Evolutionary conservation across 139 green algal species (phyloP).

Genomic region (Edaphochlamys debaryana): DNA sequence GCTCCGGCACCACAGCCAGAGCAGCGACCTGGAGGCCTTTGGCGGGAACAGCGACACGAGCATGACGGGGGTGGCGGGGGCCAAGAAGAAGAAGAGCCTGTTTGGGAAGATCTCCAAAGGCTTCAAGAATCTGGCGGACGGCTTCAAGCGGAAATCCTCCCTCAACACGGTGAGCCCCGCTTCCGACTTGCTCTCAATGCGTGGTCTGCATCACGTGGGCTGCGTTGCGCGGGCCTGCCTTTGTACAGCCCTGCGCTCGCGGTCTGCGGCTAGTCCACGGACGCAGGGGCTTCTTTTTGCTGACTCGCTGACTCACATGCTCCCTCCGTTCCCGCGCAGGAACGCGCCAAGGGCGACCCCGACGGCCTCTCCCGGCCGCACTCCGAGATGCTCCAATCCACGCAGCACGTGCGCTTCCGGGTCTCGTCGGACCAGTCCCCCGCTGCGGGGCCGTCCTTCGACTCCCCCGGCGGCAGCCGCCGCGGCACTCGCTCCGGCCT

Average conservation of each 20-base stretch:
- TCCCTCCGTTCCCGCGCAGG: too few relatives aligned
- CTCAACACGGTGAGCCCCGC: too few relatives aligned
- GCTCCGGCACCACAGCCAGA: conserved; percentile 36
- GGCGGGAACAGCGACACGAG: conserved; percentile 9
- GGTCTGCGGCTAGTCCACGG: too few relatives aligned
- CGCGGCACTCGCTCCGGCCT: neutral
- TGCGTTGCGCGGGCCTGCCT: too few relatives aligned
- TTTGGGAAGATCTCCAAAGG: conserved; percentile 30
- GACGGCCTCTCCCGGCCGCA: conserved; percentile 13
- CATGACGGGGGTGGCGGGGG: neutral
- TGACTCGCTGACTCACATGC: too few relatives aligned
- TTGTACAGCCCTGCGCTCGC: too few relatives aligned
- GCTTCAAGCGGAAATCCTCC: conserved; percentile 26
- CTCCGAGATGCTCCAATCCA: neutral
- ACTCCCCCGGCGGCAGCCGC: neutral
- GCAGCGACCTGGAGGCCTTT: conserved; percentile 22
- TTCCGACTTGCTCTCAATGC: too few relatives aligned
- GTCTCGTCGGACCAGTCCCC: neutral
- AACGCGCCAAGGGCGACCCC: neutral
- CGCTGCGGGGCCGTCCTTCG: neutral
- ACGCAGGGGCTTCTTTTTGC: too few relatives aligned
- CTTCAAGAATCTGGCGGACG: conserved; percentile 30
- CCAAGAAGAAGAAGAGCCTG: conserved; percentile 45
- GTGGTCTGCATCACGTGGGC: too few relatives aligned
- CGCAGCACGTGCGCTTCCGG: conserved; percentile 30